Evolutionary conservation across 2,329 filamentous ascomycete species (phyloP), one percentile per base, ranked within the genome.

Genomic region (Talaromyces verruculosus): DNA sequence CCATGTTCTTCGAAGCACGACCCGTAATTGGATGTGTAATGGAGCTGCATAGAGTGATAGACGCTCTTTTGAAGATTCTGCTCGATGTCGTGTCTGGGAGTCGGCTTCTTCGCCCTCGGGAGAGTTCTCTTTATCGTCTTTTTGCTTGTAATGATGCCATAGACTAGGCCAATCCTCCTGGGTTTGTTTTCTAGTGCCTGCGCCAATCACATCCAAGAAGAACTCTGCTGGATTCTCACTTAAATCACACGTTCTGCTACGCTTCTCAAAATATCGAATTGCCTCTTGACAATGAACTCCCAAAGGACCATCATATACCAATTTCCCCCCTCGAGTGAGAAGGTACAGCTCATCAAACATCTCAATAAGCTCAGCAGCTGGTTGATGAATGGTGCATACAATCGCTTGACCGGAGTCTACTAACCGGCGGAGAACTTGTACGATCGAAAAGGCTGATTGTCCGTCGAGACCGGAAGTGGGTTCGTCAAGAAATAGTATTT

Each of bases 401-500:
- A 87, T 82, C 0, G 84, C 83, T 67, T 87, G 85, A 0, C 85
- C 85, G 0, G 81, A 79, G 39, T 84, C 83, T 0, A 84, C 83
- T 0, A 88, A 77, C 70, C 85, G 86, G 1, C 83, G 79, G 1
- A 88, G 72, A 66, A 87, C 84, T 0, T 83, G 79, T 2, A 85
- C 79, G 66, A 87, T 87, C 67, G 85, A 83, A 68, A 82, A 86
- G 0, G 85, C 84, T 0, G 84, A 81, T 43, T 82, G 80, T 0
- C 82, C 83, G 69, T 87, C 85, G 3, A 87, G 82, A 5, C 85
- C 85, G 2, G 84, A 86, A 2, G 80, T 81, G 1, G 80, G 80
- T 69, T 89, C 87, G 61, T 89, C 86, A 17, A 89, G 76, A 72
- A 89, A 89, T 72, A 88, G 83, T 22, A 88, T 78, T 22, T 84